phyloP scores from a whole-genome alignment of 305 asterid genomes.

The Fraxinus floribunda region DNA sequence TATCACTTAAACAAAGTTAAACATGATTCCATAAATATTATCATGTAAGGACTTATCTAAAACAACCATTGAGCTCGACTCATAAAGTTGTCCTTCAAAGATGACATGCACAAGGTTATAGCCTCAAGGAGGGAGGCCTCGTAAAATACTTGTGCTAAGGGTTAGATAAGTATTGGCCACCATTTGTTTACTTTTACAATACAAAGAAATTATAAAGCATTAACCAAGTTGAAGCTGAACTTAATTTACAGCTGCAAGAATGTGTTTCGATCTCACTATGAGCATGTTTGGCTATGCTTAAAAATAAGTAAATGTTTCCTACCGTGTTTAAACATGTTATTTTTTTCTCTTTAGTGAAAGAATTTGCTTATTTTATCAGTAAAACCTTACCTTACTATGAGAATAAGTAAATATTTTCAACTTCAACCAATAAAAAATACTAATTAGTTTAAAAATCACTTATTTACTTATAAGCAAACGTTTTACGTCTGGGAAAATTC shows the following conservation, averaged over 20 bases:
- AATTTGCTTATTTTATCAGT: neutral
- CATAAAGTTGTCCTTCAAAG: neutral
- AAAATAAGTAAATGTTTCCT: neutral
- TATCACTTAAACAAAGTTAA: neutral
- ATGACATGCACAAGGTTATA: neutral
- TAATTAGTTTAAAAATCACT: neutral
- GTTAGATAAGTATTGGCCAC: neutral
- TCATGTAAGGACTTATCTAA: neutral
- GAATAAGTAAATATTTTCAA: neutral
- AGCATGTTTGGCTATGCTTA: neutral
- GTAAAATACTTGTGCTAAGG: neutral
- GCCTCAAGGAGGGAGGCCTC: neutral
- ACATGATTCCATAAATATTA: neutral
- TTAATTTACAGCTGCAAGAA: neutral
- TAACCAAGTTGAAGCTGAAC: neutral
- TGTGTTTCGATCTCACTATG: neutral
- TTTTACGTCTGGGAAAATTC: neutral
- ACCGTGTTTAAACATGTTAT: neutral
- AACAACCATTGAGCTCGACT: slow-evolving; percentile 2
- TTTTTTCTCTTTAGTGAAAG: neutral
- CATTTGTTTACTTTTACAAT: neutral
- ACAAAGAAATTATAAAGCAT: neutral
- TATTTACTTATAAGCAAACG: neutral
- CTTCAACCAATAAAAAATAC: neutral
- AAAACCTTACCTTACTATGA: neutral